A percentile compares a stretch with the other conserved stretches of the same genome.
These are phyloP conservation scores for Cladophialophora carrionii DNA, from an alignment of 2,329 filamentous ascomycete species.

Conservation along the genomic window DNA sequence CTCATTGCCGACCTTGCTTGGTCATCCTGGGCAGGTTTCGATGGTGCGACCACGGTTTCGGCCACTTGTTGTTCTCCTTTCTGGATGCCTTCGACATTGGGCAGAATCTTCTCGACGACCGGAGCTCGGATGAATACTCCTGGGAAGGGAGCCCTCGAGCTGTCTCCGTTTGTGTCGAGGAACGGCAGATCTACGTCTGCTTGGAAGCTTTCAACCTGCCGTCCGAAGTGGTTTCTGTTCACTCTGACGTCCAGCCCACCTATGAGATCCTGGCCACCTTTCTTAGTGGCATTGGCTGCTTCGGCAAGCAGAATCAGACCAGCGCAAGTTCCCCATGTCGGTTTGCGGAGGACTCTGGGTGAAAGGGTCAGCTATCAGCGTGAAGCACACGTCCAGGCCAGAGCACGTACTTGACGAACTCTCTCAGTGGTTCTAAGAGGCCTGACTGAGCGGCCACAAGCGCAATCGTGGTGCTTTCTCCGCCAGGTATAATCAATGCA, in stretches of 20 bases:
- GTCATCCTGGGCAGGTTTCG: constrained; percentile 52
- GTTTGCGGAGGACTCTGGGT: constrained; percentile 70
- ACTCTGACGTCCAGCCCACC: constrained; percentile 89
- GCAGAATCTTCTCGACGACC: constrained; percentile 81
- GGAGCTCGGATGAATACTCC: constrained; percentile 94
- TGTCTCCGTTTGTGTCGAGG: constrained; percentile 47
- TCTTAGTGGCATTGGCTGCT: constrained; percentile 83
- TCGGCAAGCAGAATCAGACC: constrained; percentile 90
- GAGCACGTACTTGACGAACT: constrained; percentile 80
- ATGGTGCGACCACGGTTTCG: constrained; percentile 62
- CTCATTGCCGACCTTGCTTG: constrained; percentile 51
- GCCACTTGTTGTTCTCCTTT: constrained; percentile 52
- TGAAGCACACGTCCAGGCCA: background rate
- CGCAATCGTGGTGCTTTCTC: constrained; percentile 92
- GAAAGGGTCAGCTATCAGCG: background rate
- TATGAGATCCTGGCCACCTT: constrained; percentile 88
- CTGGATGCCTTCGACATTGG: constrained; percentile 55
- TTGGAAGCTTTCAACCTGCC: constrained; percentile 90
- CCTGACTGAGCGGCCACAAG: constrained; percentile 81
- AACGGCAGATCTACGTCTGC: constrained; percentile 74
- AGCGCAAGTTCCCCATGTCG: constrained; percentile 94
- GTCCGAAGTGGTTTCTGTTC: constrained; percentile 91
- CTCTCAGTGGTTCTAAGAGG: constrained; percentile 77
- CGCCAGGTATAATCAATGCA: constrained; percentile 86
- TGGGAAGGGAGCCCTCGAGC: constrained; percentile 61